A percentile compares a stretch with the other conserved stretches of the same genome.
Conservation (phyloP, 2,329 filamentous ascomycete genomes). For the Salinomyces thailandicus region DNA sequence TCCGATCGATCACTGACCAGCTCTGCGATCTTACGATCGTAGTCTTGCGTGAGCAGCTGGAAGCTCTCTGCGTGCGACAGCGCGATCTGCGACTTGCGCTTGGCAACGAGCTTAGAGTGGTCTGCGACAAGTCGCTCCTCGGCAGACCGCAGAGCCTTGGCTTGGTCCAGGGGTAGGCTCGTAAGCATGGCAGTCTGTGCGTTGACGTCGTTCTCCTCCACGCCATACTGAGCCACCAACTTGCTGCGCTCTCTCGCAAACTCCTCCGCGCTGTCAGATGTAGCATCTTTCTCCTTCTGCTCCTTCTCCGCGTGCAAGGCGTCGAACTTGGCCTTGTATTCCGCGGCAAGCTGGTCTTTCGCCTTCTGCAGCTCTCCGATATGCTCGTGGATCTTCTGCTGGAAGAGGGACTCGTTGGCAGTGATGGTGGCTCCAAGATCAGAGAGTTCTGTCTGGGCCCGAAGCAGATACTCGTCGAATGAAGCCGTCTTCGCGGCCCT, state of each 20-base stretch:
- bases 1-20: constrained; percentile 20
- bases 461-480: constrained; percentile 28
- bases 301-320: constrained; percentile 21
- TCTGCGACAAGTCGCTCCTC: constrained; percentile 25
- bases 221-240: constrained; percentile 21
- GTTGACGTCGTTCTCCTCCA: constrained; percentile 12
- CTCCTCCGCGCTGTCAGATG: constrained; percentile 20
- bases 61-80: constrained; percentile 26
- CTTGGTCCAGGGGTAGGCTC: constrained; percentile 14
- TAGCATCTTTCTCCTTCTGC: constrained; percentile 22
- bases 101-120: constrained; percentile 24
- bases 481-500: constrained; percentile 15
- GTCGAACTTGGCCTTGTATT: constrained; percentile 26
- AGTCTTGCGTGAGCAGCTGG: constrained; percentile 24
- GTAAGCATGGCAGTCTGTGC: constrained; percentile 15
- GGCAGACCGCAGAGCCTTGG: constrained; percentile 19
- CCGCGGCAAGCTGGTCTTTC: constrained; percentile 24
- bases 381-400: constrained; percentile 27
- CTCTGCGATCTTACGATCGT: constrained; percentile 23
- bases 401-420: constrained; percentile 26
- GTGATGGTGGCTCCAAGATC: constrained; percentile 26
- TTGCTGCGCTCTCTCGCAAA: constrained; percentile 24
- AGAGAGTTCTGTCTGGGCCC: constrained; percentile 24
- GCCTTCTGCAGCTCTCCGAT: constrained; percentile 26
- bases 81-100: constrained; percentile 27